Percentiles rank a stretch among this genome's conserved stretches.
phyloP scores from a whole-genome alignment of 257 asterid genomes.

The Solanum raphanifolium region DNA sequence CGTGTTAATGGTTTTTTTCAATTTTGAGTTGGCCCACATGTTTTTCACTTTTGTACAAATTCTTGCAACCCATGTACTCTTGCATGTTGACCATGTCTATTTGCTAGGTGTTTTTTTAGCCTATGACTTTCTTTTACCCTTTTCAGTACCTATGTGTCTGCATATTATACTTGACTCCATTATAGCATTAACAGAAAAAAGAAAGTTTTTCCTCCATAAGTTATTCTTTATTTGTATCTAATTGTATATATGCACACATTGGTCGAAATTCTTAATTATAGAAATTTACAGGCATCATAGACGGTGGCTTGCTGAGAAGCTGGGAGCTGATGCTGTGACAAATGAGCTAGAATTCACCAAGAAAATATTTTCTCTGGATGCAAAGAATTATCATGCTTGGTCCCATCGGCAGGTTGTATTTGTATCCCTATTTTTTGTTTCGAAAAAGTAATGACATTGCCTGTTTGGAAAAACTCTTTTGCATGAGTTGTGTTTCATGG shows the following conservation, averaged over 20 bases:
- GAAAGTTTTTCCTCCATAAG: not conserved
- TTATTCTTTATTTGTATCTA: not conserved
- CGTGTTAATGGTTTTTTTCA: not conserved
- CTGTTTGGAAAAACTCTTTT: not conserved
- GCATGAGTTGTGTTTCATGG: not conserved
- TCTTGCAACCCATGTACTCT: not conserved
- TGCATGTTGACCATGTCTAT: not conserved
- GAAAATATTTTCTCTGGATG: slow-evolving; percentile 58
- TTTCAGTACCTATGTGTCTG: not conserved
- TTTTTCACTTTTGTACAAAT: not conserved
- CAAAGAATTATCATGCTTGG: slow-evolving; percentile 97
- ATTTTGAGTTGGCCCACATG: not conserved
- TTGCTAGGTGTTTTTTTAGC: not conserved
- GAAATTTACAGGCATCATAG: slow-evolving; percentile 74
- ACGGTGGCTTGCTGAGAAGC: slow-evolving; percentile 91
- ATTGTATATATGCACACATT: not conserved
- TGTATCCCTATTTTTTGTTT: not conserved
- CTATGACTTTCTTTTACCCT: not conserved
- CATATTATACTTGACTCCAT: not conserved
- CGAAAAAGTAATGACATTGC: not conserved
- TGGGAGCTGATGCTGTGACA: slow-evolving; percentile 38
- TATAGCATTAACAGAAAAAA: not conserved
- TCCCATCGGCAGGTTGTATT: slow-evolving; percentile 81
- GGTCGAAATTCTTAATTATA: not conserved
- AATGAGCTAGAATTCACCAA: slow-evolving; percentile 72